Percentiles rank a stretch among this genome's conserved stretches.
phyloP scores from a whole-genome alignment of 176 grass and related monocot species.

The Cenchrus fungigraminus region DNA sequence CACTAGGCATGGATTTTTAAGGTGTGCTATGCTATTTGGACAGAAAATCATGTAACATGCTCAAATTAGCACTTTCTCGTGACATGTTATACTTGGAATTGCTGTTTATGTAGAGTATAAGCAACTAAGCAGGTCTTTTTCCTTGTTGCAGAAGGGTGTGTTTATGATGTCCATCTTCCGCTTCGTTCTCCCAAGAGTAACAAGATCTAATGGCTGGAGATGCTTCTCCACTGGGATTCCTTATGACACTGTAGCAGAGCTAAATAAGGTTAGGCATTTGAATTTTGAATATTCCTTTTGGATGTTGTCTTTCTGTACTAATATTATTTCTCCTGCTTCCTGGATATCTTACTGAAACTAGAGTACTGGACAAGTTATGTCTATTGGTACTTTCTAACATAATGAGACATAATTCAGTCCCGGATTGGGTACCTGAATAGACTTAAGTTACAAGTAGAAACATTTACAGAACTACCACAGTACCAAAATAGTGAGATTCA shows the following conservation, averaged over 20 bases:
- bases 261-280: constrained; percentile 57
- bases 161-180: constrained; percentile 34
- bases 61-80: neutral
- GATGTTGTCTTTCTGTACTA: neutral
- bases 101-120: neutral
- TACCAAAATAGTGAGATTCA: neutral
- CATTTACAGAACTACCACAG: neutral
- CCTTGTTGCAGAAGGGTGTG: constrained; percentile 31
- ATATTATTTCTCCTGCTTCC: neutral
- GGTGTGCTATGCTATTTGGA: neutral
- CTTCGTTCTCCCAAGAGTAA: constrained; percentile 37
- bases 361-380: neutral
- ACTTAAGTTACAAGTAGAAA: neutral
- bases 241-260: constrained; percentile 53
- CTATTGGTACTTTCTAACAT: constrained; percentile 5
- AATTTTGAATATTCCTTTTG: neutral
- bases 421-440: neutral
- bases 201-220: constrained; percentile 49
- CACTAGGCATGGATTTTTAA: neutral
- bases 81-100: neutral
- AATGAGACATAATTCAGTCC: neutral
- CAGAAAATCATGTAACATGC: neutral
- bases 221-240: constrained; percentile 47
- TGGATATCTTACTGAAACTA: neutral
- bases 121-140: constrained; percentile 7